Evolutionary conservation across 495 filamentous ascomycete genomes (phyloP), one percentile per base, ranked within the genome.

Genomic region (Penicillium paxilli): DNA sequence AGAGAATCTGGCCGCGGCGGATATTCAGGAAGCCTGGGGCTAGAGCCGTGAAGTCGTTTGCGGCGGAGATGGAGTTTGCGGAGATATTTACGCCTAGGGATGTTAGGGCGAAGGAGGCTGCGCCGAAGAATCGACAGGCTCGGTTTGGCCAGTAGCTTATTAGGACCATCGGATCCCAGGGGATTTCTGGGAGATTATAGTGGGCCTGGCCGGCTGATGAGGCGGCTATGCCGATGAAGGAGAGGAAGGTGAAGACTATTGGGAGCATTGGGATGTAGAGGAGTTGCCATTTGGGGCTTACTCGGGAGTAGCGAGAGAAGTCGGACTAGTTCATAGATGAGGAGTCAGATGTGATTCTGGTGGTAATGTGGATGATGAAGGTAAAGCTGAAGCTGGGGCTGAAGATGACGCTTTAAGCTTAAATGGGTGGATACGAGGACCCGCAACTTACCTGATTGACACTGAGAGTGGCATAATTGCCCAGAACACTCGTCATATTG

Each of bases 11-110:
- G n/a, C 84, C 84, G 7, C 85, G 80, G 6, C 73, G 75, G 59
- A 88, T 85, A 56, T 87, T 83, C 63, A 87, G 65, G 49, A 75
- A 83, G 44, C 72, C 68, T 8, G 85, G 85, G 45, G 77, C 79
- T 0, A 88, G 73, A 9, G 77, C 78, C 37, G 76, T 80, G 38
- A 87, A 73, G 58, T 88, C 85, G 63, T 88, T 87, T 20, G 85
- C 82, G 9, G 79, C 82, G 10, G 79, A 84, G 48, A 87, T 77
- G 16, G 81, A 81, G 57, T 88, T 88, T 25, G 84, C 84, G 1
- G 83, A 85, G 55, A 88, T 79, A 65, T 88, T 87, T 26, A 76
- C 73, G 9, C 75, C 75, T 12, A 80, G 44, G 0, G 73, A 72
- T 1, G 76, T 75, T 8, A 80, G 69, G 22, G 72, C 81, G 35